Conservation (phyloP, 2,329 filamentous ascomycete genomes). For the Arthrinium phaeospermum region DNA sequence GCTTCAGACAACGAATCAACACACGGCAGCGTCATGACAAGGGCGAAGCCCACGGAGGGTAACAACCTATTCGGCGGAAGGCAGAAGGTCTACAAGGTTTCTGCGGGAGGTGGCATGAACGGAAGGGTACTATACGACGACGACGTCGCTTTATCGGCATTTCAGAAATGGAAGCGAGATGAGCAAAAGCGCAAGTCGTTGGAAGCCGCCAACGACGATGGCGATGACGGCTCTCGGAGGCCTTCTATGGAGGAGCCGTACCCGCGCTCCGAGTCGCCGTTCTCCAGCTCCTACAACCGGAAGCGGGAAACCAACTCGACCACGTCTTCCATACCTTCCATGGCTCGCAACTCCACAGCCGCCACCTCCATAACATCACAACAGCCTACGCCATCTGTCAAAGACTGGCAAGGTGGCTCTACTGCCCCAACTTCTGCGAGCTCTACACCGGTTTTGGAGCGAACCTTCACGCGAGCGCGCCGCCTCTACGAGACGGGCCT, state of each 20-base stretch:
- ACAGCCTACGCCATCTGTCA: constrained; percentile 61
- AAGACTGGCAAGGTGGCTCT: constrained; percentile 53
- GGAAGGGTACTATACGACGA: constrained; percentile 82
- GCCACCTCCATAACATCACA: constrained; percentile 84
- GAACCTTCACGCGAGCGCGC: constrained; percentile 71
- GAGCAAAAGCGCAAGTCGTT: constrained; percentile 58
- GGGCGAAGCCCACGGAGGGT: constrained; percentile 82
- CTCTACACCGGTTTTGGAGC: constrained; percentile 58
- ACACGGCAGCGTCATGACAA: constrained; percentile 78
- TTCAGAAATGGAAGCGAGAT: constrained; percentile 74
- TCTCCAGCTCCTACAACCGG: constrained; percentile 68
- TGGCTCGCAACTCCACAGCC: constrained; percentile 80
- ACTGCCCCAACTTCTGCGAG: constrained; percentile 43
- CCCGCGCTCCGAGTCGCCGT: constrained; percentile 59
- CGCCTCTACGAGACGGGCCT: constrained; percentile 85
- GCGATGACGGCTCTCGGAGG: constrained; percentile 41
- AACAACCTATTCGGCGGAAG: constrained; percentile 94
- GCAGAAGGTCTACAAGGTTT: constrained; percentile 93
- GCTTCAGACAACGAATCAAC: constrained; percentile 67
- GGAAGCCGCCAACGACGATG: constrained; percentile 46
- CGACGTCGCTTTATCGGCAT: constrained; percentile 82
- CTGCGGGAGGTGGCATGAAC: constrained; percentile 59
- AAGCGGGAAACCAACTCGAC: constrained; percentile 89
- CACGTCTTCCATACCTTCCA: constrained; percentile 70
- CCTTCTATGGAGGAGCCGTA: constrained; percentile 46